Conservation (phyloP, 2,329 filamentous ascomycete genomes). For the Fusarium albosuccineum region DNA sequence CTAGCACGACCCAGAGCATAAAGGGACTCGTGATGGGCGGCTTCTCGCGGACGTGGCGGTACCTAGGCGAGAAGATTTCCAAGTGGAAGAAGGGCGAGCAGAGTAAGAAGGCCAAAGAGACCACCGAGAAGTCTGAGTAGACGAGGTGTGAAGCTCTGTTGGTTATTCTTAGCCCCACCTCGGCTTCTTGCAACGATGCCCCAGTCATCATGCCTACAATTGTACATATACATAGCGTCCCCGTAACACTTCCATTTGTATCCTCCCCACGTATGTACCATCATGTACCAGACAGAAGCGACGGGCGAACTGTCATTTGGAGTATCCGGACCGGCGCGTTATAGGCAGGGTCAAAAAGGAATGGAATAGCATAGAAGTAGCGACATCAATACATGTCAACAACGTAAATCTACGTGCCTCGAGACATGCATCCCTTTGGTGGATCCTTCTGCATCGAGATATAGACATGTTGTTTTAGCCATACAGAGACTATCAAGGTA, state of each 20-base stretch:
- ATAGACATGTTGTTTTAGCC: conserved; percentile 36
- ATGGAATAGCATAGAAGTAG: conserved; percentile 31
- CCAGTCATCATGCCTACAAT: conserved; percentile 1
- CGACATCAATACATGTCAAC: conserved; percentile 10
- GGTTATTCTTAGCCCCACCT: not conserved
- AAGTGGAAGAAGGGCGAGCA: conserved; percentile 69
- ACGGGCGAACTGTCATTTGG: conserved; percentile 22
- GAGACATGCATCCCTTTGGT: not conserved
- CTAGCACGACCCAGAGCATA: conserved; percentile 86
- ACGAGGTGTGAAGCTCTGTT: not conserved
- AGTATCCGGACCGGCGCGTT: conserved; percentile 24
- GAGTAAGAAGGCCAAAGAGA: conserved; percentile 40
- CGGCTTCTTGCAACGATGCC: not conserved
- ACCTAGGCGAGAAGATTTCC: conserved; percentile 83
- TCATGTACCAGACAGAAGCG: not conserved
- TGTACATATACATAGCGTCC: conserved; percentile 14
- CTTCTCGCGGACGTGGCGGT: conserved; percentile 75
- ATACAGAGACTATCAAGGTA: conserved; percentile 22
- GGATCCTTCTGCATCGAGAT: conserved; percentile 7
- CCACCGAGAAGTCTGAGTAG: conserved; percentile 37
- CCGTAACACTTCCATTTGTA: conserved; percentile 8
- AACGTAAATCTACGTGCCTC: not conserved
- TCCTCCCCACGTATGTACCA: conserved; percentile 4
- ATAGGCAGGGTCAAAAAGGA: conserved; percentile 6
- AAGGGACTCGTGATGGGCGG: conserved; percentile 89